phyloP scores from a whole-genome alignment of 768 basidiomycete species.

The Pisolithus orientalis region DNA sequence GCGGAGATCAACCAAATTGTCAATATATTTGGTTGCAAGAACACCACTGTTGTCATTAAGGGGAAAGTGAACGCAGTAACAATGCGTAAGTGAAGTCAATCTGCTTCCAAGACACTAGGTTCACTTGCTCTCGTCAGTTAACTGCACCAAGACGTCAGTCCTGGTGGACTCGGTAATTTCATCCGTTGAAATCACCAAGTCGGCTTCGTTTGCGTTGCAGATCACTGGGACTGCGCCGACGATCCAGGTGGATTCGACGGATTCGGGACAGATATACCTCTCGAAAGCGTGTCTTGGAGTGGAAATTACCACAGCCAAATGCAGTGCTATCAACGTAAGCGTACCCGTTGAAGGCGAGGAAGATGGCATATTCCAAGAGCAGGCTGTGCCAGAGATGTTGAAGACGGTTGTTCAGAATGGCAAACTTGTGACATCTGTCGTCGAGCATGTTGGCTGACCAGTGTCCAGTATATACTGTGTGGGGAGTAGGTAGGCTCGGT shows the following conservation, averaged over 20 bases:
- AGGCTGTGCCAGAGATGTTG: slow-evolving; percentile 93
- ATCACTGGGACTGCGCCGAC: slow-evolving; percentile 88
- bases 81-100: slow-evolving; percentile 46
- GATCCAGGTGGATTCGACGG: slow-evolving; percentile 89
- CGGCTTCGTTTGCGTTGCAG: slow-evolving; percentile 90
- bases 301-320: slow-evolving; percentile 93
- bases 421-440: slow-evolving; percentile 80
- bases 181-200: slow-evolving; percentile 79
- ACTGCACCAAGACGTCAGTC: slow-evolving; percentile 82
- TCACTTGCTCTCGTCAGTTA: slow-evolving; percentile 44
- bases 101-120: not conserved
- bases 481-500: not conserved
- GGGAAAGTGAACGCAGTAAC: slow-evolving; percentile 96
- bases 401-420: slow-evolving; percentile 76
- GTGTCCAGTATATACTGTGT: not conserved
- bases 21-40: slow-evolving; percentile 89
- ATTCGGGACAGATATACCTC: slow-evolving; percentile 92
- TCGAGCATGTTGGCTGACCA: slow-evolving; percentile 71
- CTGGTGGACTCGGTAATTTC: slow-evolving; percentile 93
- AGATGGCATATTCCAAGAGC: slow-evolving; percentile 87
- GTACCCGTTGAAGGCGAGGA: slow-evolving; percentile 84
- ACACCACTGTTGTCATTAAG: slow-evolving; percentile 71
- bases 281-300: slow-evolving; percentile 72
- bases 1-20: slow-evolving; percentile 77
- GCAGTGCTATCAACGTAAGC: slow-evolving; percentile 86